These are phyloP conservation scores for Vigna hirtella DNA, from an alignment of 306 rosid genomes.

Conservation along the genomic window DNA sequence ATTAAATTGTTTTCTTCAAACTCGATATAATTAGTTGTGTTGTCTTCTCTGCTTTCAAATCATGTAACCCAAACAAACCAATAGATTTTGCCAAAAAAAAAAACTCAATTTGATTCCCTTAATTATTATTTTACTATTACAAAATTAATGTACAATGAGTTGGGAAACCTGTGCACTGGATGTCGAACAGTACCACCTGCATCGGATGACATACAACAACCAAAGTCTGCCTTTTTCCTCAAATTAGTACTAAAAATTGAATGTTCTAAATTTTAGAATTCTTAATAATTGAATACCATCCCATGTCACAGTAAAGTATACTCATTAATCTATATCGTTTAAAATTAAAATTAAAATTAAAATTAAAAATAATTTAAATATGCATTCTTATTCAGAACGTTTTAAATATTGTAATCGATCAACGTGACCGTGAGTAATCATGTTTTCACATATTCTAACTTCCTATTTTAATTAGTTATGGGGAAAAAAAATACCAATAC, in stretches of 20 bases:
- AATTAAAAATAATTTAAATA: too few species aligned
- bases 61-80: neutral
- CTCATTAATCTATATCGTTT: too few species aligned
- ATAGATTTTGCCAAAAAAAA: neutral
- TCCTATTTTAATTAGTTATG: too few species aligned
- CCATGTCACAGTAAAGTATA: too few species aligned
- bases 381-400: too few species aligned
- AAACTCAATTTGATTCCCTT: neutral
- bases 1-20: neutral
- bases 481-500: too few species aligned
- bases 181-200: neutral
- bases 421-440: too few species aligned
- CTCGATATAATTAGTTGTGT: neutral
- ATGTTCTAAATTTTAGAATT: neutral
- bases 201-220: neutral
- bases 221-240: neutral
- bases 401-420: too few species aligned
- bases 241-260: neutral
- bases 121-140: neutral
- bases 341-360: too few species aligned
- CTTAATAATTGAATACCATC: neutral
- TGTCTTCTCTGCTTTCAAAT: conserved; percentile 7
- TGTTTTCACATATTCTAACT: too few species aligned
- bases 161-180: neutral
- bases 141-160: neutral